Evolutionary conservation across 208 protist genomes (phyloP).

Genomic region (Naegleria fowleri): DNA sequence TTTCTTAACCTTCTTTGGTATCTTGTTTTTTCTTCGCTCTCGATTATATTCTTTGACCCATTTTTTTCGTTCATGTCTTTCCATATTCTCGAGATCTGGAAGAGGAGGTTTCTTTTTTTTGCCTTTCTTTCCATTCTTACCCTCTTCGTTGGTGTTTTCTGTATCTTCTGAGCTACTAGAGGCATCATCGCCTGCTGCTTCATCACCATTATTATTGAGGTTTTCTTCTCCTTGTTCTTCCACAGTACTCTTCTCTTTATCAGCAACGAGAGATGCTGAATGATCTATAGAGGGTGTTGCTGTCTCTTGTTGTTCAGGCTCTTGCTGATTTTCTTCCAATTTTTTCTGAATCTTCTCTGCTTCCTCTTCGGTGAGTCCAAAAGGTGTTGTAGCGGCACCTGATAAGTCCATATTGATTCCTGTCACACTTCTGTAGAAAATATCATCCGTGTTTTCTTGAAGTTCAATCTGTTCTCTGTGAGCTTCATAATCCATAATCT

Average conservation of each 20-base stretch:
- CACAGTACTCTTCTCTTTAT: neutral
- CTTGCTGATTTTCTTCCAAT: neutral
- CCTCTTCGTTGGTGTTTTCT: constrained; percentile 37
- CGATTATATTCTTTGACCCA: constrained; percentile 49
- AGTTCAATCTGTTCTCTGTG: constrained; percentile 31
- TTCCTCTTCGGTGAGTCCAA: constrained; percentile 19
- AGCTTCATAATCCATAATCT: constrained; percentile 54
- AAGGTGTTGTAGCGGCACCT: neutral
- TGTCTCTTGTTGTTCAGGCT: neutral
- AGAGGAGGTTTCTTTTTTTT: neutral
- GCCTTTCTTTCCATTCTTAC: constrained; percentile 18
- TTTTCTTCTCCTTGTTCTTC: neutral
- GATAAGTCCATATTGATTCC: neutral
- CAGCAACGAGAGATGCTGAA: neutral
- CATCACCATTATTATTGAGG: constrained; percentile 1
- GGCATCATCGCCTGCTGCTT: neutral
- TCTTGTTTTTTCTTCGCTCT: constrained; percentile 49
- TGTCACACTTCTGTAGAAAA: constrained; percentile 30
- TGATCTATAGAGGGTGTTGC: neutral
- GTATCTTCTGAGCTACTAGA: constrained; percentile 38
- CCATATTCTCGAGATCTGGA: constrained; percentile 7
- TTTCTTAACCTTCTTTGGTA: constrained; percentile 58
- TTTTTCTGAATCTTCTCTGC: neutral
- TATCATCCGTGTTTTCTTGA: constrained; percentile 1
- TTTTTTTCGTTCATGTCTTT: constrained; percentile 41